phyloP scores from a whole-genome alignment of 2,329 filamentous ascomycete genomes.

The Mollisia scopiformis region DNA sequence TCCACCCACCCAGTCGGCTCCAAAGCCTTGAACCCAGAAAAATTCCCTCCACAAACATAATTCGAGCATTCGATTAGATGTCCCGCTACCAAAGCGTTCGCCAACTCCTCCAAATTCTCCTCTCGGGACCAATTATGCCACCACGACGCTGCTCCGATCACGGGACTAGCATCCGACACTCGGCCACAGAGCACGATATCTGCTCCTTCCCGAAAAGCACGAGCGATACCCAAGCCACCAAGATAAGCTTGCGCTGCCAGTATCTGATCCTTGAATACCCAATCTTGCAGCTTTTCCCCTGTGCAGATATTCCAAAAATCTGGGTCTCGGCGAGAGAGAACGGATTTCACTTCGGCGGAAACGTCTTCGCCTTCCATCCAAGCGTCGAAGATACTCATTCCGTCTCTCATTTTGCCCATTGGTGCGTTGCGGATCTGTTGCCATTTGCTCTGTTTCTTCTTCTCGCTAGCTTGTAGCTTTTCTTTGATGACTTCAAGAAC shows the following conservation, averaged over 20 bases:
- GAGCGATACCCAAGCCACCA: conserved; percentile 45
- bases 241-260: conserved; percentile 43
- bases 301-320: conserved; percentile 17
- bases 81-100: conserved; percentile 40
- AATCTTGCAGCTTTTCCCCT: conserved; percentile 23
- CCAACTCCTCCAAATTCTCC: conserved; percentile 39
- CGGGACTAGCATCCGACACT: conserved; percentile 47
- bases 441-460: conserved; percentile 6
- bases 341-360: conserved; percentile 1
- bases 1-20: conserved; percentile 29
- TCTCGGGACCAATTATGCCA: conserved; percentile 43
- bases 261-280: conserved; percentile 22
- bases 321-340: conserved; percentile 12
- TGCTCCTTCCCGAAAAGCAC: conserved; percentile 44
- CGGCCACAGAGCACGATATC: conserved; percentile 49
- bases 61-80: conserved; percentile 37
- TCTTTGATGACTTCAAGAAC: conserved; percentile 37
- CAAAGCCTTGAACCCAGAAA: conserved; percentile 34
- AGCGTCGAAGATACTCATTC: conserved; percentile 28
- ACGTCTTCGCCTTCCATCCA: conserved; percentile 40
- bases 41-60: conserved; percentile 31
- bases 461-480: not conserved
- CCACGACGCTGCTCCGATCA: conserved; percentile 42
- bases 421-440: conserved; percentile 39
- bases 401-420: conserved; percentile 35